Evolutionary conservation across 1,284 basidiomycete genomes (phyloP).

Genomic region (Leccinum solheimii): DNA sequence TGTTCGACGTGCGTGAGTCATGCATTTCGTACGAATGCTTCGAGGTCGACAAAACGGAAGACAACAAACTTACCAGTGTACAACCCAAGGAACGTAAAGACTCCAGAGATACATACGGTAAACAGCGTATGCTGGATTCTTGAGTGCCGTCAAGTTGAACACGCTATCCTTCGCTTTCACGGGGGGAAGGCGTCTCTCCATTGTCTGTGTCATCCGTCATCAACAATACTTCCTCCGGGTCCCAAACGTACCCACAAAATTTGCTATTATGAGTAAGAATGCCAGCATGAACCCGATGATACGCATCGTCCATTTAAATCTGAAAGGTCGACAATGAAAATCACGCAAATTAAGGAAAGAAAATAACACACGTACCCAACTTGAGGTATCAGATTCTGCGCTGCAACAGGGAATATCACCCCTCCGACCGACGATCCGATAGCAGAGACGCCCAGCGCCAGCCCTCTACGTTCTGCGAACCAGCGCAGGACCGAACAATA

Average conservation of each 20-base stretch:
- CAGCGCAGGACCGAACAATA: slow-evolving; percentile 50
- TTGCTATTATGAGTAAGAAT: slow-evolving; percentile 37
- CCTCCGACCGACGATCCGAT: slow-evolving; percentile 47
- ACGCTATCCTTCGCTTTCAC: slow-evolving; percentile 41
- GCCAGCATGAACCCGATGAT: slow-evolving; percentile 46
- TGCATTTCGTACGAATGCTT: background rate
- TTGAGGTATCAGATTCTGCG: slow-evolving; percentile 39
- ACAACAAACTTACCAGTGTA: slow-evolving; percentile 49
- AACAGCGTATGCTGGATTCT: slow-evolving; percentile 38
- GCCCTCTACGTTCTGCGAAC: slow-evolving; percentile 41
- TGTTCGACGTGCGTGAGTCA: slow-evolving; percentile 23
- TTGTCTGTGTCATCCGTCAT: slow-evolving; percentile 41
- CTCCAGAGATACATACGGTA: slow-evolving; percentile 44
- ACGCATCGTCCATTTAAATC: slow-evolving; percentile 49
- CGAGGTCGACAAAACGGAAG: background rate
- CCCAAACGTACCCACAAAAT: slow-evolving; percentile 29
- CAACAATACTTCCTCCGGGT: slow-evolving; percentile 1
- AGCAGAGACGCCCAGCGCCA: slow-evolving; percentile 45
- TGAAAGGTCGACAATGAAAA: slow-evolving; percentile 1
- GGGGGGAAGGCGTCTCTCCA: slow-evolving; percentile 43
- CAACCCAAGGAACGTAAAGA: slow-evolving; percentile 56
- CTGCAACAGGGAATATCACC: slow-evolving; percentile 43
- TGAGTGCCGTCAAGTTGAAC: slow-evolving; percentile 44
- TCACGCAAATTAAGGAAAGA: background rate
- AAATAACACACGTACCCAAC: slow-evolving; percentile 34